A percentile compares a stretch with the other conserved stretches of the same genome.
These are phyloP conservation scores for Candida vaughaniae DNA, from an alignment of 805 yeast species.

Conservation along the genomic window DNA sequence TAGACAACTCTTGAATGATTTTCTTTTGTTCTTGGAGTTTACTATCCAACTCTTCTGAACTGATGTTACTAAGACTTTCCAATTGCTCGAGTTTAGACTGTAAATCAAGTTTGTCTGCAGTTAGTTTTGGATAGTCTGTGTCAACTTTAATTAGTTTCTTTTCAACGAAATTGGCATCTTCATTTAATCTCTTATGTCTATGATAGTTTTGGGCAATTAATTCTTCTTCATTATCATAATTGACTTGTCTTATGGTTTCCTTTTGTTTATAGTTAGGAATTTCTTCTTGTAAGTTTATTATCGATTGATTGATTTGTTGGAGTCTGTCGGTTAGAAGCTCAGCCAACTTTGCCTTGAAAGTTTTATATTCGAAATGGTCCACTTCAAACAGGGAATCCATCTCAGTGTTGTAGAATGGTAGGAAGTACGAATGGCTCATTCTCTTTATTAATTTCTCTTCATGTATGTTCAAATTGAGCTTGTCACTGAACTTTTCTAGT, in stretches of 20 bases:
- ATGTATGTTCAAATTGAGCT: conserved; percentile 16
- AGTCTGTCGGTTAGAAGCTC: conserved; percentile 23
- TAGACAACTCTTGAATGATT: conserved; percentile 21
- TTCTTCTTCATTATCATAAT: conserved; percentile 34
- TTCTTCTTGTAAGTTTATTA: conserved; percentile 11
- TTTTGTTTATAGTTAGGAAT: conserved; percentile 22
- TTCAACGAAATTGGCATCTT: conserved; percentile 32
- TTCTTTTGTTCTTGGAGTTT: conserved; percentile 20
- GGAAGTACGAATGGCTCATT: conserved; percentile 17
- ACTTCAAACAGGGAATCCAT: conserved; percentile 11
- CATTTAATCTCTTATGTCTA: conserved; percentile 33
- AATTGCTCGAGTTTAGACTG: conserved; percentile 15
- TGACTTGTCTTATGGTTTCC: conserved; percentile 32
- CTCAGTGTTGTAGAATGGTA: conserved; percentile 4
- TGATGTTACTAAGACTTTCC: conserved; percentile 7
- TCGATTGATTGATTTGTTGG: conserved; percentile 18
- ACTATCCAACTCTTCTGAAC: conserved; percentile 5
- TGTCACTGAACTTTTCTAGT: conserved; percentile 20
- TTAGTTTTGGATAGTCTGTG: conserved; percentile 22
- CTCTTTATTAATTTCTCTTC: conserved; percentile 25
- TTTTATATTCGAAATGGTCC: conserved; percentile 22
- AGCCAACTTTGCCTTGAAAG: conserved; percentile 29
- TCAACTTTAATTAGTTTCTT: conserved; percentile 33
- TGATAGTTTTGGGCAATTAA: conserved; percentile 30
- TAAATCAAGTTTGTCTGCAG: conserved; percentile 15